These are phyloP conservation scores for Kentomonas sorsogonicus DNA, from an alignment of 208 protist species.

Conservation along the genomic window DNA sequence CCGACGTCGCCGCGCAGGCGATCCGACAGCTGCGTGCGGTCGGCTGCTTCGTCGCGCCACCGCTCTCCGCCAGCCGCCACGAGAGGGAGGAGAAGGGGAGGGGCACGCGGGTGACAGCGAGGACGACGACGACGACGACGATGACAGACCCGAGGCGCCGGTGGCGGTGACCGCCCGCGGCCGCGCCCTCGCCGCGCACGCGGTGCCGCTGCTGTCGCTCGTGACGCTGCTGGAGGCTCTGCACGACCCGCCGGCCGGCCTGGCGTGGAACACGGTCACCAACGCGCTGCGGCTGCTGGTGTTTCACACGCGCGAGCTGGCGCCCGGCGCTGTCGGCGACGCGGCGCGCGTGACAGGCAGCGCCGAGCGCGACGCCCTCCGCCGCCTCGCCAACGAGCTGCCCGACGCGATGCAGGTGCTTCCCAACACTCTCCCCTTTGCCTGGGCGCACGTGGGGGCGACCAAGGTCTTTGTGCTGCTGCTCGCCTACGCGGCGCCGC, in stretches of 20 bases:
- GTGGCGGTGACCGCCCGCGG: constrained; percentile 55
- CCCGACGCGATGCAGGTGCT: constrained; percentile 34
- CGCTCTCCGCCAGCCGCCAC: too few species aligned
- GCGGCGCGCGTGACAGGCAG: constrained; percentile 45
- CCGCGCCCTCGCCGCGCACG: constrained; percentile 50
- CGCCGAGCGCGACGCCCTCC: constrained; percentile 55
- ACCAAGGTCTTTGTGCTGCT: constrained; percentile 73
- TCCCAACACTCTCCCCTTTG: constrained; percentile 61
- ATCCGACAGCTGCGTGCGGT: constrained; percentile 38
- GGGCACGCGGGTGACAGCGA: neutral
- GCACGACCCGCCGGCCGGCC: constrained; percentile 11
- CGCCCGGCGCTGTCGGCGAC: constrained; percentile 48
- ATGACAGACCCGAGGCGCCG: constrained; percentile 36
- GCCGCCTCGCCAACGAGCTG: constrained; percentile 59
- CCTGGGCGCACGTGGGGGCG: constrained; percentile 34
- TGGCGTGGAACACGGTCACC: constrained; percentile 18
- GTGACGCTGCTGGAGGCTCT: constrained; percentile 34
- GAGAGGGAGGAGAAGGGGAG: neutral
- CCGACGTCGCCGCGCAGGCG: constrained; percentile 59
- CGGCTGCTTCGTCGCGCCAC: constrained; percentile 38
- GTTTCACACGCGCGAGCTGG: constrained; percentile 47
- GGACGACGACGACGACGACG: constrained; percentile 28
- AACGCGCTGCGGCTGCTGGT: constrained; percentile 42
- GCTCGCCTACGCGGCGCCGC: constrained; percentile 63
- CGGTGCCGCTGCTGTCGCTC: constrained; percentile 49